Base-by-base conservation (phyloP, 2,329 filamentous ascomycete species). In the Claviceps maximensis region DNA sequence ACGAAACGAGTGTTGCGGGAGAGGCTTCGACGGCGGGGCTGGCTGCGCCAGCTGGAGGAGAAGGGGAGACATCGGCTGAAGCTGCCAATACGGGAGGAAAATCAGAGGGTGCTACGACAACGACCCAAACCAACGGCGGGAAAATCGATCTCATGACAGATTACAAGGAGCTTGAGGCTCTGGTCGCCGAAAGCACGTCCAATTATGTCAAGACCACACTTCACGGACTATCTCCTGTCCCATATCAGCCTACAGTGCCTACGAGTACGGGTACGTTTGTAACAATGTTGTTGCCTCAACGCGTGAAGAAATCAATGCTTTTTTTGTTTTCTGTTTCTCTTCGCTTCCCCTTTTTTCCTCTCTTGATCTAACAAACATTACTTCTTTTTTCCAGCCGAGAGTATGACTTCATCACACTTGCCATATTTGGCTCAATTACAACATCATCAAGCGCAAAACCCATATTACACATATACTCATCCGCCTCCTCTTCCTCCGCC, bases 141-240 rank as follows among this genome's bases (percentile, higher is more conserved):
- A 66, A 67, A 56, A 56, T 64, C 40, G 65, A 68, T 42, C 52
- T 64, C 42, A 63, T 63, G 55, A 69, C 65, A 8, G 69, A 73
- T 53, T 70, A 71, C 50, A 69, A 72, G 55, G 70, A 72, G 44
- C 61, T 73, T 6, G 67, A 71, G 55, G 71, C 71, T 8, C 60
- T 73, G 23, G 70, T 73, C 12, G 70, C 69, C 0, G 69, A 72
- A 57, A 73, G 70, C 56, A 73, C 71, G 0, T 69, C 68, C 10
- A 69, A 73, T 53, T 73, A 73, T 51, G 71, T 73, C 42, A 69
- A 69, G 53, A 73, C 67, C 4, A 73, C 71, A 3, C 59, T 73
- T 8, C 66, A 71, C 55, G 70, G 68, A 25, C 56, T 73, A 13
- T 73, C 71, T 2, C 70, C 71, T 21, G 65, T 69, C 33, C 68